Base-by-base conservation (phyloP, 495 filamentous ascomycete species). In the Massariosphaeria phaeospora region DNA sequence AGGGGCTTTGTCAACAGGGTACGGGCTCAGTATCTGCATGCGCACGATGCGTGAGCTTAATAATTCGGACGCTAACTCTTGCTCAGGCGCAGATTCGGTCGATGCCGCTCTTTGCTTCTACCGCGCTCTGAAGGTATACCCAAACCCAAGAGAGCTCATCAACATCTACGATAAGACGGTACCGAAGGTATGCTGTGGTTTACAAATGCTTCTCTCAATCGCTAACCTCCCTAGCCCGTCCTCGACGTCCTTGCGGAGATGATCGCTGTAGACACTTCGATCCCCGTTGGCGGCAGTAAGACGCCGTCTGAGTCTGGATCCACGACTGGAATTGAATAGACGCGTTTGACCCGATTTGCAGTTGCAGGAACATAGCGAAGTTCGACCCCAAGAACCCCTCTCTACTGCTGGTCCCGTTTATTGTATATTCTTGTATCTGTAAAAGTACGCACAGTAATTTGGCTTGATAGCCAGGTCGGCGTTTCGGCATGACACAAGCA, bases 131-230 rank as follows among this genome's bases (percentile, higher is more conserved):
- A 98, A 97, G 78, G 93, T 98, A 30, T 98, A 98, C 72, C 93
- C 93, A 8, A 84, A 89, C 58, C 93, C 93, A 7, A 79, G 82
- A 64, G 93, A 96, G 65, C 77, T 98, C 51, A 96, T 98, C 69
- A 78, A 75, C 52, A 96, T 98, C 68, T 98, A 96, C 73, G 94
- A 97, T 72, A 96, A 95, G 80, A 96, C 91, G 38, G 91, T 96
- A 20, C 81, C 89, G 41, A 96, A 95, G 82, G 81, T 85, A 74
- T 56, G 67, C 52, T 23, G 15, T 27, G 8, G 7, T 35, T 2
- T 13, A 3, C 10, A 30, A 3, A 39, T 38, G 15, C 10, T 24
- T 12, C 21, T 21, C 3, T 13, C 17, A 4, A 41, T 18, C n/a
- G 34, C 51, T 72, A 59, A 72, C 44, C 13, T 34, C 21, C 33